Evolutionary conservation across 2,329 filamentous ascomycete genomes (phyloP).

Genomic region (Monilinia vaccinii-corymbosi): DNA sequence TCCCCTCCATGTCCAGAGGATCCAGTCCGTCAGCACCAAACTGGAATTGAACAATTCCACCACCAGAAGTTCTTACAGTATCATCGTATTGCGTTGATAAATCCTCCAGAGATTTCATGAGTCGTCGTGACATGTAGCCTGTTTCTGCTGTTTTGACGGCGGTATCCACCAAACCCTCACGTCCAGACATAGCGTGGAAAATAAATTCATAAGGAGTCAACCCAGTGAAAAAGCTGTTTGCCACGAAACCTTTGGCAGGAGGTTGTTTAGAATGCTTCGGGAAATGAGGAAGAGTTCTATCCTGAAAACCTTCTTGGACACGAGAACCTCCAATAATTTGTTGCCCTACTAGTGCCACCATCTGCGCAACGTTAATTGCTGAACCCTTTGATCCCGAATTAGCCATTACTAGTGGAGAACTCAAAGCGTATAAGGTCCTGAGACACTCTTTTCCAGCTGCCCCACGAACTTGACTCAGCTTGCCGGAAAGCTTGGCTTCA

Average conservation of each 20-base stretch:
- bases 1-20: conserved; percentile 95
- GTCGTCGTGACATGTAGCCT: conserved; percentile 93
- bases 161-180: conserved; percentile 97
- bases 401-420: conserved; percentile 92
- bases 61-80: conserved; percentile 84
- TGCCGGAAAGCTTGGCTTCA: conserved; percentile 83
- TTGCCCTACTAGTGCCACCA: conserved; percentile 95
- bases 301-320: conserved; percentile 93
- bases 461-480: conserved; percentile 84
- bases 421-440: conserved; percentile 78
- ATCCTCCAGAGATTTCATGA: conserved; percentile 98
- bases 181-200: conserved; percentile 96
- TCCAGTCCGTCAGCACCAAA: conserved; percentile 95
- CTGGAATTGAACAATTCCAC: conserved; percentile 89
- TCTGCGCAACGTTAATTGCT: conserved; percentile 96
- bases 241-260: conserved; percentile 93
- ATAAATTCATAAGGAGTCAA: conserved; percentile 87
- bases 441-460: conserved; percentile 89
- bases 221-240: conserved; percentile 94
- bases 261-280: conserved; percentile 86
- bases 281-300: conserved; percentile 89
- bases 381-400: conserved; percentile 96
- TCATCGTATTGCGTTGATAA: conserved; percentile 88
- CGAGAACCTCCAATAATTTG: conserved; percentile 93
- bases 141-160: conserved; percentile 98